Conservation (phyloP, 208 protist genomes). For the Trichomonas gallinae region DNA sequence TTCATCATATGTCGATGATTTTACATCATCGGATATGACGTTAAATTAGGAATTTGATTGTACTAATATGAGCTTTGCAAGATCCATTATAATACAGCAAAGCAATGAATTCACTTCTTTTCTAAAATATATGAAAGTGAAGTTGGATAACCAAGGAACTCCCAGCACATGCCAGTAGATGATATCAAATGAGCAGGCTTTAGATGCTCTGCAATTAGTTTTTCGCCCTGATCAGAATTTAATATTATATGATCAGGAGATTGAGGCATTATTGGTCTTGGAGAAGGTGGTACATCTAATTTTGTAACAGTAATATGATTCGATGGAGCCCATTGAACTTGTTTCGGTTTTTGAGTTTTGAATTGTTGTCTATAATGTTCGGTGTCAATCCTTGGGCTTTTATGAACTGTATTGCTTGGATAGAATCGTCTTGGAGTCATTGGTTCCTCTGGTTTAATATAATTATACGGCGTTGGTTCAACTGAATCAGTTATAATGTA, state of each 20-base stretch:
- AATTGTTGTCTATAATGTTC: background rate
- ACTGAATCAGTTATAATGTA: background rate
- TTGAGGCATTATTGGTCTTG: background rate
- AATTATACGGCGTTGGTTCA: background rate
- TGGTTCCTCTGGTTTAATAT: background rate
- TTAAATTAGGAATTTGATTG: too few species aligned
- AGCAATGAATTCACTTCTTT: too few species aligned
- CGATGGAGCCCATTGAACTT: background rate
- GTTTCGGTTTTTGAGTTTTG: background rate
- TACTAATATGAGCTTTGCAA: too few species aligned
- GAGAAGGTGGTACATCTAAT: background rate
- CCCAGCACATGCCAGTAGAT: background rate
- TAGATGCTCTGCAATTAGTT: background rate
- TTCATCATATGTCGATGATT: too few species aligned
- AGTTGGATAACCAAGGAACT: background rate
- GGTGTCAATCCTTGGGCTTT: background rate
- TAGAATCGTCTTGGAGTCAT: background rate
- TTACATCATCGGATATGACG: too few species aligned
- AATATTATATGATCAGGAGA: background rate
- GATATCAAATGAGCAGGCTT: background rate
- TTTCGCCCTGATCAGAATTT: background rate
- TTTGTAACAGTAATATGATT: background rate
- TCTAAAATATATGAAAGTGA: background rate
- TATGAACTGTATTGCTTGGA: background rate
- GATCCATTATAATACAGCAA: too few species aligned